Conservation (phyloP, 2,329 filamentous ascomycete species). For the Penicillium sumatraense region DNA sequence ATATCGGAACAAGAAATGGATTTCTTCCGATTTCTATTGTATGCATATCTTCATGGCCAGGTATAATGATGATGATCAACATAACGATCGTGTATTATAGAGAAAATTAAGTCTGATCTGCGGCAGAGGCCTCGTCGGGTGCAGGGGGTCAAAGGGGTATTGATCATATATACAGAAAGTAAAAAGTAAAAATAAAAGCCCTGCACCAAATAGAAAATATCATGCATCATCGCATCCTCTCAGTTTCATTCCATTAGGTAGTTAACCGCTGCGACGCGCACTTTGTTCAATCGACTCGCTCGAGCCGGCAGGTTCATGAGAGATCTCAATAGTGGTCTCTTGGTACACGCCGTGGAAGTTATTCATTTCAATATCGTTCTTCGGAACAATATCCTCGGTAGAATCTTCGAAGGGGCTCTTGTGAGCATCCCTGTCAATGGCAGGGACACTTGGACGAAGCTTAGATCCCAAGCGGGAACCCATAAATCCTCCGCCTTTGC, state of each 20-base stretch:
- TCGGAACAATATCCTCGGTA: conserved; percentile 48
- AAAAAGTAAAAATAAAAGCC: conserved; percentile 1
- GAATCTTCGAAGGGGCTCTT: conserved; percentile 42
- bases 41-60: not conserved
- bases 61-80: not conserved
- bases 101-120: not conserved
- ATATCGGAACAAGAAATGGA: too few relatives aligned
- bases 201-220: not conserved
- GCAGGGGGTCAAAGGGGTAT: conserved; percentile 1
- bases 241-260: not conserved
- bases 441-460: conserved; percentile 24
- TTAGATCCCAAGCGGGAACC: conserved; percentile 25
- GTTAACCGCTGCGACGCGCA: conserved; percentile 8
- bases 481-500: conserved; percentile 19
- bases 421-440: conserved; percentile 28
- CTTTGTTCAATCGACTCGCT: conserved; percentile 13
- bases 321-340: conserved; percentile 49
- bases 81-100: conserved; percentile 6
- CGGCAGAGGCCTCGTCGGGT: conserved; percentile 1
- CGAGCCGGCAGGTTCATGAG: conserved; percentile 34
- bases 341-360: conserved; percentile 45
- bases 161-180: conserved; percentile 11
- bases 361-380: conserved; percentile 36
- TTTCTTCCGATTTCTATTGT: too few relatives aligned
- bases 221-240: not conserved